Evolutionary conservation across 768 basidiomycete species (phyloP).

Genomic region (Lactifluus pinguis): DNA sequence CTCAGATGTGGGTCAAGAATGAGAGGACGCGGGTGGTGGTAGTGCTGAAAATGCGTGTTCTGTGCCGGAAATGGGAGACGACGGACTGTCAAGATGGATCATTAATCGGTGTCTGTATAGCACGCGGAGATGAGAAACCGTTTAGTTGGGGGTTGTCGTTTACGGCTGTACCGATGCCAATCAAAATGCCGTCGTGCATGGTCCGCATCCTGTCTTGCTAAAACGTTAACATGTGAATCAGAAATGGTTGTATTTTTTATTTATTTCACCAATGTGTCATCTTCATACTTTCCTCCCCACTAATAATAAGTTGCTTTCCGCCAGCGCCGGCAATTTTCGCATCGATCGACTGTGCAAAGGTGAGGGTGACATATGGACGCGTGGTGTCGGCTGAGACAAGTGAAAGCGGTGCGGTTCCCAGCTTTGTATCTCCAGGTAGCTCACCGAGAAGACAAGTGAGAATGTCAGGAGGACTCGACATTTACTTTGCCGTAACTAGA

Average conservation of each 20-base stretch:
- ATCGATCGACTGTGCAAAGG: constrained; percentile 82
- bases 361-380: constrained; percentile 64
- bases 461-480: constrained; percentile 11
- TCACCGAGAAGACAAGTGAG: constrained; percentile 11
- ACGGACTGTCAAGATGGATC: constrained; percentile 34
- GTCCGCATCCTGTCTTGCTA: constrained; percentile 64
- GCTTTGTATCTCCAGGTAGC: constrained; percentile 1
- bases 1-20: constrained; percentile 74
- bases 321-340: constrained; percentile 74
- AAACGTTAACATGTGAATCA: background rate
- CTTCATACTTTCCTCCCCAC: constrained; percentile 76
- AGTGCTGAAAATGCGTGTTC: constrained; percentile 23
- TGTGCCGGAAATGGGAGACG: constrained; percentile 36
- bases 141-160: constrained; percentile 96
- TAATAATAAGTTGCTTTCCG: constrained; percentile 71
- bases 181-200: constrained; percentile 86
- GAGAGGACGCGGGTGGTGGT: constrained; percentile 67
- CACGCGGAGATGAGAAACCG: constrained; percentile 33
- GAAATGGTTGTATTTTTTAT: constrained; percentile 16
- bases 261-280: constrained; percentile 85
- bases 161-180: constrained; percentile 83
- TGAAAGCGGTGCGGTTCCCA: constrained; percentile 14
- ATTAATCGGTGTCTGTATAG: background rate
- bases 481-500: background rate
- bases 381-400: constrained; percentile 11